These are phyloP conservation scores for Filobasidium uniguttulatum DNA, from an alignment of 1,284 basidiomycete genomes.

Conservation along the genomic window DNA sequence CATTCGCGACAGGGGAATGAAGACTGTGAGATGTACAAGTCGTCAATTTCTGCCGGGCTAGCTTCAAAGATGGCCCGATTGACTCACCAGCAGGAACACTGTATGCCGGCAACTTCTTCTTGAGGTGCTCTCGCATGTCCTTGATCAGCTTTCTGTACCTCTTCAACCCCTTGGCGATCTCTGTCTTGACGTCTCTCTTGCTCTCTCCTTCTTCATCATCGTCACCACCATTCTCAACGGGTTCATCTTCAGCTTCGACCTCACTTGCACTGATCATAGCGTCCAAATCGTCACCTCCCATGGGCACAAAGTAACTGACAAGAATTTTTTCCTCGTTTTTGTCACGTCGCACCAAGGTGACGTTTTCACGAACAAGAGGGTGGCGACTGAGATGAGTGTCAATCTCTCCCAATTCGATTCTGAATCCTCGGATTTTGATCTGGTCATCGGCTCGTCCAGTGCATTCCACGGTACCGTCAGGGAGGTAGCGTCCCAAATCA, in stretches of 20 bases:
- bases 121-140: constrained; percentile 86
- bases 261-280: constrained; percentile 56
- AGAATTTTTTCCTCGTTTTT: constrained; percentile 99
- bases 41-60: not conserved
- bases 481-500: constrained; percentile 87
- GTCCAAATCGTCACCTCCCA: constrained; percentile 52
- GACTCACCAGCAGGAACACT: constrained; percentile 68
- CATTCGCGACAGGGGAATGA: constrained; percentile 88
- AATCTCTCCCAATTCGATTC: constrained; percentile 97
- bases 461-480: constrained; percentile 90
- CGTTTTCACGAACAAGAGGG: constrained; percentile 86
- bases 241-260: constrained; percentile 44
- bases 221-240: constrained; percentile 45
- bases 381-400: constrained; percentile 93
- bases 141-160: constrained; percentile 80
- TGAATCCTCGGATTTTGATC: constrained; percentile 98
- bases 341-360: constrained; percentile 89
- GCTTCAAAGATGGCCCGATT: constrained; percentile 1
- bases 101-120: constrained; percentile 92
- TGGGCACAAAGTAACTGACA: constrained; percentile 95
- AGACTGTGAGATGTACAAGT: constrained; percentile 46
- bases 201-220: constrained; percentile 44
- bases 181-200: constrained; percentile 36
- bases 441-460: constrained; percentile 97
- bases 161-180: constrained; percentile 56